Evolutionary conservation across 192 early-diverging fungal species (phyloP), one percentile per base, ranked within the genome.

Genomic region (Podila epigama): DNA sequence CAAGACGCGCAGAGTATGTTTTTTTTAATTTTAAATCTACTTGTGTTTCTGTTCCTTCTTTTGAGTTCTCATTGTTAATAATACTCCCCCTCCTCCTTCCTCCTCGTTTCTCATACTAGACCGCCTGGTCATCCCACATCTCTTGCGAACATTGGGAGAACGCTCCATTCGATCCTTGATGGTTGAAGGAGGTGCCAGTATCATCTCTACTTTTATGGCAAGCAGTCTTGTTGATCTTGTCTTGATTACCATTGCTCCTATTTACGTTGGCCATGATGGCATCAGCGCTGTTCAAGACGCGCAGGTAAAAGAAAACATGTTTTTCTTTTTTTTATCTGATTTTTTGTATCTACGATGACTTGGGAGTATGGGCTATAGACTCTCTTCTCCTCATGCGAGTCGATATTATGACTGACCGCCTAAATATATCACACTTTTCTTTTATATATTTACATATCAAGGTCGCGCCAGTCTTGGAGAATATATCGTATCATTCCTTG

Each of bases 121-220:
- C 18, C 29, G 66, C 25, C 48, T 73, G 31, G 71, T 69, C 1
- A n/a, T 78, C n/a, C 18, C 25, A 33, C 35, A 66, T 22, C 27
- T 81, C 10, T 56, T 81, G 16, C 36, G 55, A 28, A 60, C 22
- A n/a, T 44, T 81, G 22, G 27, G 48, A 12, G 18, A 33, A 20
- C 55, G 48, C 28, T 69, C 41, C 78, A 86, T 94, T 22, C 37
- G 60, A 10, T 58, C 73, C 4, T 55, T 97, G 34, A 97, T 97
- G 95, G 90, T 97, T 12, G 95, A 97, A 86, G 95, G 95, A 35
- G 95, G 95, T 25, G 89, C 93, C 0, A 72, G 70, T 28, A 79
- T 97, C 6, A 95, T 97, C 48, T 79, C 87, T 7, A 75, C 86
- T 7, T 91, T 91, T 63, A 56, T 95, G 62, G 63, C 53, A 34